These are phyloP conservation scores for Lunasporangiospora selenospora DNA, from an alignment of 192 early-diverging fungal species.

Conservation along the genomic window DNA sequence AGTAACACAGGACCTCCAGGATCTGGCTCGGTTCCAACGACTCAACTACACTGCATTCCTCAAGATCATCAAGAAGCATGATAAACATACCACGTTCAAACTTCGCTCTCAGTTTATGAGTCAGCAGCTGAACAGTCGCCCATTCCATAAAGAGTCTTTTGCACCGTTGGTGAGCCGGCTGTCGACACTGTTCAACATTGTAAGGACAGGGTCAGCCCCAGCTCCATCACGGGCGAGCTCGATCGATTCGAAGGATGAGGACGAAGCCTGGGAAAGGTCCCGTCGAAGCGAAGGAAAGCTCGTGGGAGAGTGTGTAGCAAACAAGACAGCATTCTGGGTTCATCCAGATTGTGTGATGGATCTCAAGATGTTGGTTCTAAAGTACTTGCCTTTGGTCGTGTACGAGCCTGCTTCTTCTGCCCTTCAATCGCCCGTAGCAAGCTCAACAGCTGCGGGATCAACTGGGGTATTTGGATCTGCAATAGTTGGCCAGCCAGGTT, in stretches of 20 bases:
- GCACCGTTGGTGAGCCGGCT: conserved; percentile 84
- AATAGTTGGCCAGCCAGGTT: conserved; percentile 26
- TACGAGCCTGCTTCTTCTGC: conserved; percentile 71
- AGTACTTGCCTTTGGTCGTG: conserved; percentile 82
- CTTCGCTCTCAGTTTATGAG: conserved; percentile 77
- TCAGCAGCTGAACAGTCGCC: conserved; percentile 74
- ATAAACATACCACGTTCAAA: conserved; percentile 81
- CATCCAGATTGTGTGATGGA: conserved; percentile 90
- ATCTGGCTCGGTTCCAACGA: conserved; percentile 72
- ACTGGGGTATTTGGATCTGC: too few relatives aligned
- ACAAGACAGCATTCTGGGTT: conserved; percentile 87
- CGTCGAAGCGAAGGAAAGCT: too few relatives aligned
- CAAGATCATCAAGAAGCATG: conserved; percentile 97
- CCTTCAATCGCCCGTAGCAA: conserved; percentile 21
- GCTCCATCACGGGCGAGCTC: conserved; percentile 10
- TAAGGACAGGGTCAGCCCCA: conserved; percentile 58
- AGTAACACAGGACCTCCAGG: conserved; percentile 75
- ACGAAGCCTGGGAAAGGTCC: conserved; percentile 54
- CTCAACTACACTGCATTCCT: conserved; percentile 82
- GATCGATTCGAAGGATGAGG: conserved; percentile 30
- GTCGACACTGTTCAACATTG: conserved; percentile 79
- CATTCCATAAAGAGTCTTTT: conserved; percentile 86
- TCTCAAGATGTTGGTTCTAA: conserved; percentile 86
- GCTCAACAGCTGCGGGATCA: too few relatives aligned
- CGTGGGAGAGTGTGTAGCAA: conserved; percentile 21